phyloP scores from a whole-genome alignment of 495 filamentous ascomycete species.

The Aspergillus wentii region DNA sequence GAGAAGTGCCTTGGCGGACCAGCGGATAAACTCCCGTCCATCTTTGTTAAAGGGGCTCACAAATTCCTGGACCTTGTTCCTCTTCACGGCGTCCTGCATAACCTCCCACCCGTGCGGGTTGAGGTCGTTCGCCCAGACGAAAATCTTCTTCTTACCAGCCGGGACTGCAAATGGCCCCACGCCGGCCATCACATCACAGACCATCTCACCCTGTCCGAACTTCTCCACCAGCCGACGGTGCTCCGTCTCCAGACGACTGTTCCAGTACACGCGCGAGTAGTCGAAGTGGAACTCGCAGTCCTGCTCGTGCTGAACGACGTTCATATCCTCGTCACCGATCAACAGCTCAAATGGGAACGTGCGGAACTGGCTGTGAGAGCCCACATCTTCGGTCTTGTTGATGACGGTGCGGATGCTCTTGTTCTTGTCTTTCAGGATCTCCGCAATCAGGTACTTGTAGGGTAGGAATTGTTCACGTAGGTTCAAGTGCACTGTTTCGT shows the following conservation, averaged over 20 bases:
- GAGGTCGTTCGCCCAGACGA: conserved; percentile 95
- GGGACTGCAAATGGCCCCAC: conserved; percentile 94
- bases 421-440: conserved; percentile 87
- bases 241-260: conserved; percentile 81
- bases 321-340: conserved; percentile 69
- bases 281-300: conserved; percentile 47
- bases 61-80: conserved; percentile 77
- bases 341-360: conserved; percentile 95
- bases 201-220: conserved; percentile 79
- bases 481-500: conserved; percentile 71
- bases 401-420: conserved; percentile 77
- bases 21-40: conserved; percentile 72
- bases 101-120: conserved; percentile 81
- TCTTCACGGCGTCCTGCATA: conserved; percentile 61
- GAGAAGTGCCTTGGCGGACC: conserved; percentile 59
- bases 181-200: conserved; percentile 96
- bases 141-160: conserved; percentile 82
- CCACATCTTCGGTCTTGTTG: conserved; percentile 90
- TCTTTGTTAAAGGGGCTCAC: conserved; percentile 77
- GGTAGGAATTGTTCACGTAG: conserved; percentile 73
- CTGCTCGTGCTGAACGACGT: conserved; percentile 64
- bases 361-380: conserved; percentile 75
- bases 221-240: conserved; percentile 73
- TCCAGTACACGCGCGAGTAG: conserved; percentile 91
- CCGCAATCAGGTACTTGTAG: conserved; percentile 78